Conservation (phyloP, 2,329 filamentous ascomycete genomes). For the Trichoderma guizhouense region DNA sequence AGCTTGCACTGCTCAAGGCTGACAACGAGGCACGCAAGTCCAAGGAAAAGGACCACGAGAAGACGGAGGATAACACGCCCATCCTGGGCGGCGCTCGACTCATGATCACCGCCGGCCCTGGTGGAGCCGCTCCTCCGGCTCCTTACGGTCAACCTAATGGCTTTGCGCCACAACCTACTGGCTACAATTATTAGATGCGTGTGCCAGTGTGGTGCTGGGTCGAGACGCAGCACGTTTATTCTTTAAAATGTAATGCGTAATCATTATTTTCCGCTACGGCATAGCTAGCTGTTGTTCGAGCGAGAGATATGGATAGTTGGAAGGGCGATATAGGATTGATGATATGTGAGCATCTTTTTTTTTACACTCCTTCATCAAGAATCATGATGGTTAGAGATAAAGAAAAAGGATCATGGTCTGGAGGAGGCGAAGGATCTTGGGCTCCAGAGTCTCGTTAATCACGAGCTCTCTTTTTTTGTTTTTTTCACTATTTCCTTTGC, state of each 20-base stretch:
- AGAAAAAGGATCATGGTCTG: slow-evolving; percentile 9
- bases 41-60: slow-evolving; percentile 67
- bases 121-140: slow-evolving; percentile 56
- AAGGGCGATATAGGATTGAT: slow-evolving; percentile 1
- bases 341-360: slow-evolving; percentile 8
- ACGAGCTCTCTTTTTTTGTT: background rate
- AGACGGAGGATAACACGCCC: slow-evolving; percentile 88
- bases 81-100: slow-evolving; percentile 85
- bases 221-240: background rate
- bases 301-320: slow-evolving; percentile 7
- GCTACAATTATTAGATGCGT: slow-evolving; percentile 59
- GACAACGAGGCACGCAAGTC: slow-evolving; percentile 94
- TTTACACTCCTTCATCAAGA: slow-evolving; percentile 4
- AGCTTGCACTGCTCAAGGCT: slow-evolving; percentile 80
- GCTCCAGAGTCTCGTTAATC: slow-evolving; percentile 3
- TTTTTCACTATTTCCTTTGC: slow-evolving; percentile 12
- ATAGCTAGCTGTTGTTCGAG: slow-evolving; percentile 1
- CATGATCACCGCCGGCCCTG: slow-evolving; percentile 92
- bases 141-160: slow-evolving; percentile 80
- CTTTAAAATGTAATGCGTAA: slow-evolving; percentile 8
- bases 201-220: slow-evolving; percentile 29
- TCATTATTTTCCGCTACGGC: background rate
- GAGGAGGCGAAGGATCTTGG: slow-evolving; percentile 7
- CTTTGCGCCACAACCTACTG: slow-evolving; percentile 84
- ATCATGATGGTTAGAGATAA: slow-evolving; percentile 16